Evolutionary conservation across 1,139 yeast genomes (phyloP).

Genomic region (Petasospora fabianii): DNA sequence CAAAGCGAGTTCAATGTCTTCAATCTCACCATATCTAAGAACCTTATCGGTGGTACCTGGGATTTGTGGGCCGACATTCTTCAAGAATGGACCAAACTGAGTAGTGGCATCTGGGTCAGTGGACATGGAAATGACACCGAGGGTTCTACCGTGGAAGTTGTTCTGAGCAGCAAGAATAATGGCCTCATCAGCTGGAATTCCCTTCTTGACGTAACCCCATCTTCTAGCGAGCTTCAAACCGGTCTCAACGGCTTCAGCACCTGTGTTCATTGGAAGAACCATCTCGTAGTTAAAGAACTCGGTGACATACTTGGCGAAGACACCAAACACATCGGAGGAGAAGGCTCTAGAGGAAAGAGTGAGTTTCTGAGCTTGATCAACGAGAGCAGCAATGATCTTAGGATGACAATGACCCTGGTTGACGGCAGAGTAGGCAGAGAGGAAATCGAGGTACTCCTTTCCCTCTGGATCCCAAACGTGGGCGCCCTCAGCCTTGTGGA

Average conservation of each 20-base stretch:
- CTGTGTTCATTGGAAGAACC: slow-evolving; percentile 97
- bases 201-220: slow-evolving; percentile 93
- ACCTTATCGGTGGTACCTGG: slow-evolving; percentile 43
- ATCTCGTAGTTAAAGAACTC: slow-evolving; percentile 87
- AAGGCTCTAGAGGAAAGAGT: slow-evolving; percentile 92
- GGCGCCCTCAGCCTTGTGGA: slow-evolving; percentile 82
- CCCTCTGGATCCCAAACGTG: slow-evolving; percentile 99
- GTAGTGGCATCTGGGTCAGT: slow-evolving; percentile 92
- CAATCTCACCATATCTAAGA: slow-evolving; percentile 78
- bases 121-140: slow-evolving; percentile 93
- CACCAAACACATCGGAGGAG: slow-evolving; percentile 84
- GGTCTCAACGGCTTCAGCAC: slow-evolving; percentile 98
- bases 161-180: slow-evolving; percentile 81
- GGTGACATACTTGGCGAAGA: slow-evolving; percentile 82
- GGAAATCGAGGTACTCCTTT: slow-evolving; percentile 76
- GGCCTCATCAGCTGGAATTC: slow-evolving; percentile 79
- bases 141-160: slow-evolving; percentile 95
- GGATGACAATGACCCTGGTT: slow-evolving; percentile 99
- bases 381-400: slow-evolving; percentile 76
- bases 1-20: slow-evolving; percentile 82
- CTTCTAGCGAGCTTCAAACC: slow-evolving; percentile 91
- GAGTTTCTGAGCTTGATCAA: slow-evolving; percentile 80
- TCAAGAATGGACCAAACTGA: slow-evolving; percentile 86
- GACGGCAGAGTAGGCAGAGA: slow-evolving; percentile 94
- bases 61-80: slow-evolving; percentile 76